A percentile compares a stretch with the other conserved stretches of the same genome.
phyloP scores from a whole-genome alignment of 352 stramenopile genomes.

The Globisporangium sylvaticum region DNA sequence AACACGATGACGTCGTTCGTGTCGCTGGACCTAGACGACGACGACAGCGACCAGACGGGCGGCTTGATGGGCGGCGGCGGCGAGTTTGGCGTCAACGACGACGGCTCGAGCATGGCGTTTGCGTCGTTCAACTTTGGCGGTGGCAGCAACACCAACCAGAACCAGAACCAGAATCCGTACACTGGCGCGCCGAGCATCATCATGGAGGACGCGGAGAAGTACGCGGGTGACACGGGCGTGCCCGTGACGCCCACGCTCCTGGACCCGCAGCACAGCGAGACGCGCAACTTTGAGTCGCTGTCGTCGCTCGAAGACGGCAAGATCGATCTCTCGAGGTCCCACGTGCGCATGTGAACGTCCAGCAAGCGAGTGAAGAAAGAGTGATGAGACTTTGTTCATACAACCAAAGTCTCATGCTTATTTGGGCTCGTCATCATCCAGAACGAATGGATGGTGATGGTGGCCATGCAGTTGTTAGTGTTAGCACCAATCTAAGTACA shows the following conservation, averaged over 20 bases:
- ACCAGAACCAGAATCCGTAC: slow-evolving; percentile 21
- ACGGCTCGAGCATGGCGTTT: slow-evolving; percentile 18
- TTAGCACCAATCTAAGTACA: neutral
- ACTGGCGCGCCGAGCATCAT: slow-evolving; percentile 8
- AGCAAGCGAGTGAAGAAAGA: neutral
- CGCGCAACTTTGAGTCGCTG: slow-evolving; percentile 40
- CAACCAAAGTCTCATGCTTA: neutral
- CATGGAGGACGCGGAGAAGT: slow-evolving; percentile 21
- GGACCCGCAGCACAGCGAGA: slow-evolving; percentile 17
- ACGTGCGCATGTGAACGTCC: slow-evolving; percentile 30
- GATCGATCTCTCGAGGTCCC: slow-evolving; percentile 26
- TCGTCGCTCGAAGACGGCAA: slow-evolving; percentile 30
- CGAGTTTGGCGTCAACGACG: neutral
- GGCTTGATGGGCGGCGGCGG: neutral
- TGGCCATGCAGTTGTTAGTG: neutral
- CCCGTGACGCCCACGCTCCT: slow-evolving; percentile 16
- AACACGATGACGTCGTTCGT: slow-evolving; percentile 22
- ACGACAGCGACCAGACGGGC: neutral
- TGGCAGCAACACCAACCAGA: neutral
- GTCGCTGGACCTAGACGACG: slow-evolving; percentile 17
- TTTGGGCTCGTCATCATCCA: neutral
- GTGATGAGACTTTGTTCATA: neutral
- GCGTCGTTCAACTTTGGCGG: slow-evolving; percentile 21
- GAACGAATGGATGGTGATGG: neutral
- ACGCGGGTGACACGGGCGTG: slow-evolving; percentile 1